Evolutionary conservation across 2,329 filamentous ascomycete genomes (phyloP).

Genomic region (Fonsecaea multimorphosa): DNA sequence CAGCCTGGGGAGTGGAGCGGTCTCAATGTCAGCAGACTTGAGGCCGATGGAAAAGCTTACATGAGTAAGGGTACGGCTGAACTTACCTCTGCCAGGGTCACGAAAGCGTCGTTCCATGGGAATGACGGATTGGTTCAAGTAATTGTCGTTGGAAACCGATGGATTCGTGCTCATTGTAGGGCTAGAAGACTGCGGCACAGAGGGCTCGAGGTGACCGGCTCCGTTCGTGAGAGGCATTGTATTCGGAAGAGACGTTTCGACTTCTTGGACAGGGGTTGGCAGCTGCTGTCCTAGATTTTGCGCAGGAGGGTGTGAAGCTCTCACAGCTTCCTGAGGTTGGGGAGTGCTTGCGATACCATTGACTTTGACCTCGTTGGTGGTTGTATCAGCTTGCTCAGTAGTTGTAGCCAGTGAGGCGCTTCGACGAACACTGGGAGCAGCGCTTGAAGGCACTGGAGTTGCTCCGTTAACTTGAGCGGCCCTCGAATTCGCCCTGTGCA

Average conservation of each 20-base stretch:
- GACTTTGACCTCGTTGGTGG: conserved; percentile 32
- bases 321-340: conserved; percentile 16
- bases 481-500: conserved; percentile 31
- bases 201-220: conserved; percentile 15
- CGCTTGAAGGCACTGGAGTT: conserved; percentile 34
- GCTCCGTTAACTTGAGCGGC: conserved; percentile 28
- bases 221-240: conserved; percentile 31
- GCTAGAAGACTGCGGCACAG: conserved; percentile 36
- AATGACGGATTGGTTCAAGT: conserved; percentile 41
- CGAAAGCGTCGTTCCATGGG: conserved; percentile 53
- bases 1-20: conserved; percentile 6
- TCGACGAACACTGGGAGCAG: conserved; percentile 33
- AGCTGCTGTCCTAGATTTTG: conserved; percentile 24
- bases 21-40: neutral
- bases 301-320: conserved; percentile 23
- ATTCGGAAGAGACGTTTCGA: conserved; percentile 24
- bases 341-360: conserved; percentile 19
- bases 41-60: neutral
- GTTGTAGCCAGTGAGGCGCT: conserved; percentile 33
- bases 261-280: conserved; percentile 33
- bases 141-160: conserved; percentile 1
- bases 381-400: conserved; percentile 31
- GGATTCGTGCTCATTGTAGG: conserved; percentile 28
- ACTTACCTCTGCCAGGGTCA: conserved; percentile 57
- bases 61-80: neutral